Conservation (phyloP, 2,329 filamentous ascomycete genomes). For the Colletotrichum gigasporum region DNA sequence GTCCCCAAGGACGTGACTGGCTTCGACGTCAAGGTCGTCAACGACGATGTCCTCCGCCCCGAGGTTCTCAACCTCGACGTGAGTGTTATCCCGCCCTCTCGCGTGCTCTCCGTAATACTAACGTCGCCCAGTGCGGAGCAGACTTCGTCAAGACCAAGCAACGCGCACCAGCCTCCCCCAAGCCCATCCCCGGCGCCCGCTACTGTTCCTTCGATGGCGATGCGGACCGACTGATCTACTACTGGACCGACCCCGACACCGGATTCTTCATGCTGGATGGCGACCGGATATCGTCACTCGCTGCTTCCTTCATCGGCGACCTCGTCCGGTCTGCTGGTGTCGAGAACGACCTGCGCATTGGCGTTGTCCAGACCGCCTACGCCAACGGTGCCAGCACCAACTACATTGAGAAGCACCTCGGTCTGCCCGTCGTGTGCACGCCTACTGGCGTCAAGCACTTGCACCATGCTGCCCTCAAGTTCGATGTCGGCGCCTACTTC, state of each 20-base stretch:
- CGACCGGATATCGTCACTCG: constrained; percentile 94
- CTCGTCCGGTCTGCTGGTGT: constrained; percentile 84
- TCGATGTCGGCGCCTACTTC: constrained; percentile 97
- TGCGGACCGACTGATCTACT: constrained; percentile 95
- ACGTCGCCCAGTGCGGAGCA: constrained; percentile 76
- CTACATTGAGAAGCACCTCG: constrained; percentile 88
- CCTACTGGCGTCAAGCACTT: constrained; percentile 97
- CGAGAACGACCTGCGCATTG: constrained; percentile 83
- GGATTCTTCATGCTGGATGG: constrained; percentile 94
- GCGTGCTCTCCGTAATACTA: background rate
- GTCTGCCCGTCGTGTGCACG: constrained; percentile 91
- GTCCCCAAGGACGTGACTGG: constrained; percentile 75
- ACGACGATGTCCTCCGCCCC: constrained; percentile 91
- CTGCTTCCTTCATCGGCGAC: constrained; percentile 92
- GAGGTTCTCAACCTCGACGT: constrained; percentile 90
- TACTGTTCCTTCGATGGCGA: constrained; percentile 95
- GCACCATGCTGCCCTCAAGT: constrained; percentile 94
- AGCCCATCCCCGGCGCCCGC: constrained; percentile 78
- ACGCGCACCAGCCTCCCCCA: constrained; percentile 84
- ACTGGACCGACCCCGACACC: constrained; percentile 84
- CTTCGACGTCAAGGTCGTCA: constrained; percentile 86
- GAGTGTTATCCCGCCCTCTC: constrained; percentile 42
- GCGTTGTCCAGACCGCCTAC: constrained; percentile 96
- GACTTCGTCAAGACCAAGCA: constrained; percentile 99
- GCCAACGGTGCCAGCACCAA: constrained; percentile 95